phyloP scores from a whole-genome alignment of 2,329 filamentous ascomycete species.

The Massarina eburnea region DNA sequence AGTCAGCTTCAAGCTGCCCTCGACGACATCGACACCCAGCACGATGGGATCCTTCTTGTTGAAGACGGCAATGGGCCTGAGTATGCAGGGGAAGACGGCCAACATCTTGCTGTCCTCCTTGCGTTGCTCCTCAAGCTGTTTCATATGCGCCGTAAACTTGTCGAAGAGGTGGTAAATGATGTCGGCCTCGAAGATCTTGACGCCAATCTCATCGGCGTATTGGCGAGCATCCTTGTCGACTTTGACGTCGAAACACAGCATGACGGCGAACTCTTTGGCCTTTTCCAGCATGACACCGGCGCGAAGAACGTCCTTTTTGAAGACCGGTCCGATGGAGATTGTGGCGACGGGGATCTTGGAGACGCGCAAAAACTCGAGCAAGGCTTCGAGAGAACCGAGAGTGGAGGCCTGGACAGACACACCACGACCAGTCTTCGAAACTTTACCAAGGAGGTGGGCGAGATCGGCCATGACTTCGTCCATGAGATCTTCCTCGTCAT shows the following conservation, averaged over 20 bases:
- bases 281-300: slow-evolving; percentile 95
- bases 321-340: slow-evolving; percentile 95
- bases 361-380: slow-evolving; percentile 92
- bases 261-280: slow-evolving; percentile 91
- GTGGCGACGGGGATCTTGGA: slow-evolving; percentile 98
- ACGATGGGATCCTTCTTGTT: slow-evolving; percentile 98
- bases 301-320: slow-evolving; percentile 96
- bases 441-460: slow-evolving; percentile 84
- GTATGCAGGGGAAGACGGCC: slow-evolving; percentile 94
- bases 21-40: slow-evolving; percentile 91
- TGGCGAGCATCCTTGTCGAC: slow-evolving; percentile 93
- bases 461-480: slow-evolving; percentile 97
- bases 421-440: slow-evolving; percentile 89
- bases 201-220: slow-evolving; percentile 89
- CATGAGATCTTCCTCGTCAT: slow-evolving; percentile 95
- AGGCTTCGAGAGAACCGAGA: slow-evolving; percentile 90
- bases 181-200: slow-evolving; percentile 98
- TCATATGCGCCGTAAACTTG: slow-evolving; percentile 93
- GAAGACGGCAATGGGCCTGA: slow-evolving; percentile 89
- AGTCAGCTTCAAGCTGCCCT: slow-evolving; percentile 81
- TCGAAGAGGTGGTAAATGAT: slow-evolving; percentile 99
- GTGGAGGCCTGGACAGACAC: slow-evolving; percentile 97
- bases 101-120: slow-evolving; percentile 96
- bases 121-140: slow-evolving; percentile 79
- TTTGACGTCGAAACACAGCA: slow-evolving; percentile 99